Evolutionary conservation across 2,329 filamentous ascomycete species (phyloP), one percentile per base, ranked within the genome.

Genomic region (Pyrenochaeta sp.): DNA sequence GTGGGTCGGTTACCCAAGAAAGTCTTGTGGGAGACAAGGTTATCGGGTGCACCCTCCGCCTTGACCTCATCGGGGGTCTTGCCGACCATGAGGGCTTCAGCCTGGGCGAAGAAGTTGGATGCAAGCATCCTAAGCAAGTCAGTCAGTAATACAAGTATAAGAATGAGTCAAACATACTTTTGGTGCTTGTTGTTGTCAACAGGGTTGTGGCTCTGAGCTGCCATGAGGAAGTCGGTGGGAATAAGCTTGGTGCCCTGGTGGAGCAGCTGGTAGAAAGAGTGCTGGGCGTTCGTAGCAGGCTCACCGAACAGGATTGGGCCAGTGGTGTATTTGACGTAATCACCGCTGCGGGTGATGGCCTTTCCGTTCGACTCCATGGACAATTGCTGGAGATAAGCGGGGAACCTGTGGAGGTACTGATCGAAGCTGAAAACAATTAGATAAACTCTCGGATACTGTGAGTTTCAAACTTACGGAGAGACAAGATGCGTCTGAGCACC

Each of bases 311-410:
- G 83, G 75, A 99, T 94, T 49, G 95, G 87, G 43, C 95, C 94
- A 32, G 95, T 99, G 53, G 93, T 97, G 83, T 99, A 99, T 82
- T 97, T 97, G 74, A 96, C 93, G 56, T 96, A 89, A 61, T 89
- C 86, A 32, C 92, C 89, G 52, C 87, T 89, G 71, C 95, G 91
- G 58, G 94, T 96, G 73, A 98, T 92, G 57, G 90, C 91, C 85
- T 99, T 99, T 75, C 95, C 95, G 79, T 99, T 99, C 58, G 94
- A 98, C 84, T 99, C 95, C 95, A 99, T 99, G 57, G 94, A 98
- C 55, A 99, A 85, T 81, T 99, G 95, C 82, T 99, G 95, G 49
- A 99, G 90, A 82, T 99, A 99, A 68, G 95, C 95, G 32, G 95
- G 93, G 89, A 99, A 98, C 66, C 95, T 91, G 86, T 97, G 92